Base-by-base conservation (phyloP, 495 filamentous ascomycete genomes). In the Neurospora sp. region DNA sequence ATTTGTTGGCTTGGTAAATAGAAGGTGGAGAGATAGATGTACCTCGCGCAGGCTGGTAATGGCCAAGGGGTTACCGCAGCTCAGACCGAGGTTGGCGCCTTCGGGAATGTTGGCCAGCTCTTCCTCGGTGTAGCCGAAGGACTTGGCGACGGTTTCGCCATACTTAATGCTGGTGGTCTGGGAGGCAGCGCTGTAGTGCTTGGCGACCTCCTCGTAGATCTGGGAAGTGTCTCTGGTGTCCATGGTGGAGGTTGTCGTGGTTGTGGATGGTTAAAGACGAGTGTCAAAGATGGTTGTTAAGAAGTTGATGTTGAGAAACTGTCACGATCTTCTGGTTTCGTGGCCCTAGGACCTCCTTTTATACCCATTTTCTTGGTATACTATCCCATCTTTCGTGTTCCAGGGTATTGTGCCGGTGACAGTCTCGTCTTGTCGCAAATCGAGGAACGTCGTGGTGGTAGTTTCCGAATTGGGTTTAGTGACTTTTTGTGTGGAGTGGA, bases 11-110 rank as follows among this genome's bases (percentile, higher is more conserved):
- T 6, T 4, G 27, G 10, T 1, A 4, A 8, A 4, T 7, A 2
- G 12, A 0, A 8, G 39, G 35, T 0, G 39, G 27, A 20, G 2
- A 3, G 45, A 68, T 37, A 4, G 20, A 5, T 3, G 18, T 69
- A 86, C 88, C 71, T 86, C 82, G 70, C 80, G 78, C 7, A 92
- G 68, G 68, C 81, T 86, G 18, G 89, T 86, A 5, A 87, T 77
- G 22, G 83, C 87, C 0, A 90, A 71, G 0, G 90, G 90, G 70
- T 92, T 91, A 5, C 90, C 90, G 74, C 90, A 92, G 79, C 88
- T 88, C 0, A 91, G 75, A n/a, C 90, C 90, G 3, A 91, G 80
- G 72, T 91, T 91, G 41, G 90, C 80, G 27, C 82, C 85, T 44
- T 84, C 75, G n/a, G 90, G 89, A 45, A 88, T 84, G 61, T 76